Evolutionary conservation across 2,329 filamentous ascomycete genomes (phyloP).

Genomic region (Colletotrichum limetticola): DNA sequence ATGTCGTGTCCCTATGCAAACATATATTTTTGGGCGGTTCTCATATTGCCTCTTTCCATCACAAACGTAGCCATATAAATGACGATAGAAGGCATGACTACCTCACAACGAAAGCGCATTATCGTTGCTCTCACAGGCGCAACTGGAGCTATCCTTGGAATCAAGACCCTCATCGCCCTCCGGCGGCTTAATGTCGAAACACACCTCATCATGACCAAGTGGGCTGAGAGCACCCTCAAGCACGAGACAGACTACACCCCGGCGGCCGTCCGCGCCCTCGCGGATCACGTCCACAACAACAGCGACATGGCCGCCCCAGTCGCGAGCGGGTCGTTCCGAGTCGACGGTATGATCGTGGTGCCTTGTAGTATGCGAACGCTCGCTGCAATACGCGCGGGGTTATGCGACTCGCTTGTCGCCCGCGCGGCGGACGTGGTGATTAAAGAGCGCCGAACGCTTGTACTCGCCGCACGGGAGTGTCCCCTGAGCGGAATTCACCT

Average conservation of each 20-base stretch:
- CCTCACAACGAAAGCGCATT: slow-evolving; percentile 44
- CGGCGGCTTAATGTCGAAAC: slow-evolving; percentile 56
- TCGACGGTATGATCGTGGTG: slow-evolving; percentile 59
- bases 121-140: slow-evolving; percentile 62
- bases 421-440: slow-evolving; percentile 57
- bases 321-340: slow-evolving; percentile 54
- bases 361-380: slow-evolving; percentile 62
- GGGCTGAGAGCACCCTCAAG: slow-evolving; percentile 58
- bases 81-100: no score
- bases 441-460: slow-evolving; percentile 53
- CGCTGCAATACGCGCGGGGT: slow-evolving; percentile 51
- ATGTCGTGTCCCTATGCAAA: no score
- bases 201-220: slow-evolving; percentile 59
- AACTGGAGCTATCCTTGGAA: slow-evolving; percentile 56
- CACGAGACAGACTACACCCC: slow-evolving; percentile 46
- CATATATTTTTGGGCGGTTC: no score
- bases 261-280: slow-evolving; percentile 1
- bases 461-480: slow-evolving; percentile 55
- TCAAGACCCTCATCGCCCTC: slow-evolving; percentile 53
- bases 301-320: slow-evolving; percentile 57
- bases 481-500: slow-evolving; percentile 59
- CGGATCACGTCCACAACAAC: slow-evolving; percentile 37
- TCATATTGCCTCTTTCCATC: no score
- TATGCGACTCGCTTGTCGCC: slow-evolving; percentile 56
- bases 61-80: not conserved